A percentile compares a stretch with the other conserved stretches of the same genome.
Evolutionary conservation across 257 asterid genomes (phyloP).

Genomic region (Plantago elongata): DNA sequence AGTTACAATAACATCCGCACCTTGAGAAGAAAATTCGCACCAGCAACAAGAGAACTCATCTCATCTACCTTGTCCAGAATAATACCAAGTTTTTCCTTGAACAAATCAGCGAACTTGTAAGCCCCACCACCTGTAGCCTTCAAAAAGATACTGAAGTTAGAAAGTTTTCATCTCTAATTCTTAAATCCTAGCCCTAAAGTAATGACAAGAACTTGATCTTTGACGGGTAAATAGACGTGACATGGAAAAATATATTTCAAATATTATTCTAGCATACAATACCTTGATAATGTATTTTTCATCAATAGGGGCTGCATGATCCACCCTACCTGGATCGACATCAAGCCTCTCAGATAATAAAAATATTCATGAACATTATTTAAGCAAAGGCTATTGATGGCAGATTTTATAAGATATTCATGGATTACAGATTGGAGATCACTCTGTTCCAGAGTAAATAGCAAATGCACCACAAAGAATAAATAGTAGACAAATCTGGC

Average conservation of each 20-base stretch:
- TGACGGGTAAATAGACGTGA: slow-evolving; percentile 5
- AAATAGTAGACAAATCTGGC: not conserved
- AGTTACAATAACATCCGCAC: slow-evolving; percentile 33
- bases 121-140: slow-evolving; percentile 99
- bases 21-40: slow-evolving; percentile 91
- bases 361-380: slow-evolving; percentile 14
- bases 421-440: no score
- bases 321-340: slow-evolving; percentile 54
- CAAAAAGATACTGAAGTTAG: slow-evolving; percentile 30
- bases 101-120: slow-evolving; percentile 77
- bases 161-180: slow-evolving; percentile 10
- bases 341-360: slow-evolving; percentile 28
- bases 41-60: slow-evolving; percentile 90
- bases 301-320: slow-evolving; percentile 31
- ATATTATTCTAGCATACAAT: slow-evolving; percentile 24
- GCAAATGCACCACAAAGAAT: not conserved
- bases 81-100: slow-evolving; percentile 82
- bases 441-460: not conserved
- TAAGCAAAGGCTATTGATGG: not conserved
- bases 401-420: no score
- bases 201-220: not conserved
- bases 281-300: slow-evolving; percentile 63
- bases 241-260: not conserved
- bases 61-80: slow-evolving; percentile 90
- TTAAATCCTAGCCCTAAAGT: not conserved